phyloP scores from a whole-genome alignment of 768 basidiomycete genomes.

The Strobilomyces dryophilus region DNA sequence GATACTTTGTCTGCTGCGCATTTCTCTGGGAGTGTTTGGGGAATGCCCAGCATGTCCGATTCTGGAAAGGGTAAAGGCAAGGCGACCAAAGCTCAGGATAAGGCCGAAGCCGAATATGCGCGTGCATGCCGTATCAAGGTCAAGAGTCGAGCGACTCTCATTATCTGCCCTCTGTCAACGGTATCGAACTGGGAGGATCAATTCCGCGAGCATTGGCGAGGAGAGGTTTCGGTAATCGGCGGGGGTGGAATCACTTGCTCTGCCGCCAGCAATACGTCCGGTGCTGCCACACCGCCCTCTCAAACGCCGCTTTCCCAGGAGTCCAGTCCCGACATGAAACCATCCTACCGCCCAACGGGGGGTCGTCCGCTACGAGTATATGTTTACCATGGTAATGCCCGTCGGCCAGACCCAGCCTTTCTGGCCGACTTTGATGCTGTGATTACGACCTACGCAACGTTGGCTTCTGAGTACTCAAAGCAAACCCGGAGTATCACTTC shows the following conservation, averaged over 20 bases:
- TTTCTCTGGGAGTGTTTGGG: slow-evolving; percentile 80
- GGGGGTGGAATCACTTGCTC: slow-evolving; percentile 51
- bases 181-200: slow-evolving; percentile 99
- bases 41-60: slow-evolving; percentile 59
- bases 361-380: slow-evolving; percentile 75
- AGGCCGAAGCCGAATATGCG: slow-evolving; percentile 62
- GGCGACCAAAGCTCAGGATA: slow-evolving; percentile 62
- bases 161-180: slow-evolving; percentile 94
- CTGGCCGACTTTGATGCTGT: slow-evolving; percentile 95
- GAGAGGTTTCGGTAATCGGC: slow-evolving; percentile 78
- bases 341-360: slow-evolving; percentile 36
- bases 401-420: slow-evolving; percentile 80
- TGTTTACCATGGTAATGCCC: slow-evolving; percentile 91
- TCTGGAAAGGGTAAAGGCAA: slow-evolving; percentile 60
- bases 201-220: slow-evolving; percentile 95
- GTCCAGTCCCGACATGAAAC: slow-evolving; percentile 20
- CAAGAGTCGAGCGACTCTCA: slow-evolving; percentile 87
- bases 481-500: slow-evolving; percentile 64
- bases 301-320: slow-evolving; percentile 32
- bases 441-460: slow-evolving; percentile 94
- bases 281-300: slow-evolving; percentile 34
- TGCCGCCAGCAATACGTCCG: slow-evolving; percentile 30
- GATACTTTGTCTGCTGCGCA: slow-evolving; percentile 45
- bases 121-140: slow-evolving; percentile 75
- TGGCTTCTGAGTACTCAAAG: slow-evolving; percentile 93